phyloP scores from a whole-genome alignment of 2,329 filamentous ascomycete genomes.

The Pseudocercospora cruenta region DNA sequence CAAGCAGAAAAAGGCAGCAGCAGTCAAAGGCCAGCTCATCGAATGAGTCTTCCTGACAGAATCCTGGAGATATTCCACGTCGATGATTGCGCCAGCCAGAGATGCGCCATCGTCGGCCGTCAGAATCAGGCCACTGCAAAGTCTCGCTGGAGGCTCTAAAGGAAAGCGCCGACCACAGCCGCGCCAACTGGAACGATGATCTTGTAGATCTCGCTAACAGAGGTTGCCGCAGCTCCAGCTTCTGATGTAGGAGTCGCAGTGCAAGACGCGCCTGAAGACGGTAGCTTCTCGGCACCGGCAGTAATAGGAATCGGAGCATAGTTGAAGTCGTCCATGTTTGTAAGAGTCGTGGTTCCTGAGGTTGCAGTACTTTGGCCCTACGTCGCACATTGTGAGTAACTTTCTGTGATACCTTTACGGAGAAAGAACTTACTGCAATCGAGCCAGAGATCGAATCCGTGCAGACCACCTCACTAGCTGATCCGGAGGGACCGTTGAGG shows the following conservation, averaged over 20 bases:
- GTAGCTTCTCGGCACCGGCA: constrained; percentile 22
- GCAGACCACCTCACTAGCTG: constrained; percentile 7
- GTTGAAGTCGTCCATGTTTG: constrained; percentile 10
- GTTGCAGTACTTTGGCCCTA: constrained; percentile 9
- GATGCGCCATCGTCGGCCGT: neutral
- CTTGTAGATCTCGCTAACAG: constrained; percentile 23
- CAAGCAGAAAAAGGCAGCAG: neutral
- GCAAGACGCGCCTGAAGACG: constrained; percentile 13
- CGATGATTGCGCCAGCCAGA: neutral
- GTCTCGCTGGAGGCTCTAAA: neutral
- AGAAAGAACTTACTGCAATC: constrained; percentile 2
- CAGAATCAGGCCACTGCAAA: neutral
- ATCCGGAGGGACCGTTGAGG: constrained; percentile 9
- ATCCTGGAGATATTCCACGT: too few species aligned
- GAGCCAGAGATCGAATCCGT: constrained; percentile 1
- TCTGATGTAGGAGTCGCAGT: constrained; percentile 15
- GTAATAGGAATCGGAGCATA: constrained; percentile 25
- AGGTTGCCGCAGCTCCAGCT: constrained; percentile 15
- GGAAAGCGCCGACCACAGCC: constrained; percentile 11
- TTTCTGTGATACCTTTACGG: neutral
- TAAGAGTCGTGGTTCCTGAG: constrained; percentile 6
- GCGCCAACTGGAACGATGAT: constrained; percentile 22
- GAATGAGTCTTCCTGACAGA: neutral
- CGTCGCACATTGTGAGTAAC: neutral
- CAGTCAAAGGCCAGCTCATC: neutral